These are phyloP conservation scores for Talaromyces sp. DNA, from an alignment of 2,329 filamentous ascomycete species.

Conservation along the genomic window DNA sequence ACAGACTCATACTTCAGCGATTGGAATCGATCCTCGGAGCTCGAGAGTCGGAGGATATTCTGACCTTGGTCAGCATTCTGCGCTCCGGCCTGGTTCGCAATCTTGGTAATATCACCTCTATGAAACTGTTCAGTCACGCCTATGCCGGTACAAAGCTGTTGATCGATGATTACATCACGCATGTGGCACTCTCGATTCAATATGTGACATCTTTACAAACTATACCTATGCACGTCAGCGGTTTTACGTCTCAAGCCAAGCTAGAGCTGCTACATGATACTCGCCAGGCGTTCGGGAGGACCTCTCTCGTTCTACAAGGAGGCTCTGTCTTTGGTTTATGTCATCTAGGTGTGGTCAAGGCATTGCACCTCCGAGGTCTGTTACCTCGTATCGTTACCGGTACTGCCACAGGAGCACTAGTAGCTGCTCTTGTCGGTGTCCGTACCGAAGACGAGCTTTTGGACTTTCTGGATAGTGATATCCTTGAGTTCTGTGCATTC, in stretches of 20 bases:
- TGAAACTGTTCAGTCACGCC: slow-evolving; percentile 75
- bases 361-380: slow-evolving; percentile 72
- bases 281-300: slow-evolving; percentile 81
- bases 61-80: slow-evolving; percentile 72
- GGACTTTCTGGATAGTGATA: slow-evolving; percentile 69
- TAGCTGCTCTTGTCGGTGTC: slow-evolving; percentile 81
- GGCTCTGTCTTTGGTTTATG: slow-evolving; percentile 89
- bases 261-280: slow-evolving; percentile 83
- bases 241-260: slow-evolving; percentile 70
- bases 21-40: slow-evolving; percentile 67
- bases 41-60: slow-evolving; percentile 66
- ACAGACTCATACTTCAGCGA: slow-evolving; percentile 74
- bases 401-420: slow-evolving; percentile 83
- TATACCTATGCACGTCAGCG: slow-evolving; percentile 46
- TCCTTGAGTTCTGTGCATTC: slow-evolving; percentile 80
- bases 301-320: slow-evolving; percentile 79
- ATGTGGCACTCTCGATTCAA: slow-evolving; percentile 75
- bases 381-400: slow-evolving; percentile 88
- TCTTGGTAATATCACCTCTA: slow-evolving; percentile 81
- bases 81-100: slow-evolving; percentile 76
- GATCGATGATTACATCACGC: slow-evolving; percentile 85
- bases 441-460: slow-evolving; percentile 83
- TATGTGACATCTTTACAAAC: slow-evolving; percentile 68
- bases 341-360: slow-evolving; percentile 86
- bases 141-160: slow-evolving; percentile 86